Percentiles rank a stretch among this genome's conserved stretches.
These are phyloP conservation scores for Aspergillus taichungensis DNA, from an alignment of 495 filamentous ascomycete genomes.

Conservation along the genomic window DNA sequence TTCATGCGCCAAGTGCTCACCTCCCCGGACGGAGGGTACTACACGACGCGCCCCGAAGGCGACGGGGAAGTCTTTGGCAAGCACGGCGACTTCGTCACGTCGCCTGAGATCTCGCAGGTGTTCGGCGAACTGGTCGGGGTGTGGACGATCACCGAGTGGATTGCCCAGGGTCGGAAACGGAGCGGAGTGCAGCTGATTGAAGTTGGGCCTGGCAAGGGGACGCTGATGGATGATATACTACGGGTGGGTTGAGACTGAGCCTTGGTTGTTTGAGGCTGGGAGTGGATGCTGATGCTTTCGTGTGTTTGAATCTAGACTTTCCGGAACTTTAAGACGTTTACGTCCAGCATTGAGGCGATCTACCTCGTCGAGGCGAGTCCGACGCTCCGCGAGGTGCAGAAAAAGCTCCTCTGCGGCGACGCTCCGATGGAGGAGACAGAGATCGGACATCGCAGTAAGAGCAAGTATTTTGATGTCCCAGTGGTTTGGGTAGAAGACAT, in stretches of 20 bases:
- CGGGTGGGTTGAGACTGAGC: conserved; percentile 49
- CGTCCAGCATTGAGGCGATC: conserved; percentile 67
- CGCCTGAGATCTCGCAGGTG: conserved; percentile 92
- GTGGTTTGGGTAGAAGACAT: conserved; percentile 92
- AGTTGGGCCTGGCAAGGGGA: conserved; percentile 88
- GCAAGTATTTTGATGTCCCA: conserved; percentile 62
- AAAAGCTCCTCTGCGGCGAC: conserved; percentile 72
- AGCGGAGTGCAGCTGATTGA: conserved; percentile 80
- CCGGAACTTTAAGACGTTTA: conserved; percentile 68
- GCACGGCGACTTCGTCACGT: conserved; percentile 92
- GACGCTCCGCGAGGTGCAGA: conserved; percentile 65
- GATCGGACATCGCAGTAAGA: conserved; percentile 64
- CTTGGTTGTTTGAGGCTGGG: background rate
- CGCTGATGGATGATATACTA: conserved; percentile 94
- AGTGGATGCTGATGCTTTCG: background rate
- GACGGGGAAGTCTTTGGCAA: conserved; percentile 77
- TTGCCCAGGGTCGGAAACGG: conserved; percentile 67
- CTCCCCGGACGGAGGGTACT: conserved; percentile 85
- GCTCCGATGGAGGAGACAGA: conserved; percentile 61
- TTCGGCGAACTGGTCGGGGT: conserved; percentile 92
- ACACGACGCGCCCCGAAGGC: conserved; percentile 56
- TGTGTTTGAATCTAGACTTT: conserved; percentile 53
- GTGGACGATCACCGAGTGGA: conserved; percentile 95
- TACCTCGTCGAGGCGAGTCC: conserved; percentile 88
- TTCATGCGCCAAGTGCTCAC: conserved; percentile 99